Evolutionary conservation across 1,284 basidiomycete genomes (phyloP).

Genomic region (Malassezia japonica): DNA sequence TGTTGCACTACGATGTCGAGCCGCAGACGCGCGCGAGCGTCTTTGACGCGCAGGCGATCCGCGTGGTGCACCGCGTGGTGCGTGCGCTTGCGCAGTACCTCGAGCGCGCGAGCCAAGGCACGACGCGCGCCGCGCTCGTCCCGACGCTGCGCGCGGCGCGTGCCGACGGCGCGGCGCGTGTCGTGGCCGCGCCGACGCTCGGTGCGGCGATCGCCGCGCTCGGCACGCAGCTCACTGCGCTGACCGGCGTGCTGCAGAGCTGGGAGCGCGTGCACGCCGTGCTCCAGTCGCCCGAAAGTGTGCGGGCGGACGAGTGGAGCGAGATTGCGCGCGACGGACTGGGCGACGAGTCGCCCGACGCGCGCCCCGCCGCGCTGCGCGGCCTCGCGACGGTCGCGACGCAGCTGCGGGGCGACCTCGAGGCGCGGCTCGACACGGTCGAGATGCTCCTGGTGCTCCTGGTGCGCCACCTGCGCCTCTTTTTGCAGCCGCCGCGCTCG

Average conservation of each 20-base stretch:
- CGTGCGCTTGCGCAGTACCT: constrained; percentile 33
- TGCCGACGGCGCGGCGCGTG: constrained; percentile 52
- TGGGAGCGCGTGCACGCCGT: constrained; percentile 63
- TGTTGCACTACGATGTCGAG: constrained; percentile 14
- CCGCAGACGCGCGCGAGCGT: constrained; percentile 18
- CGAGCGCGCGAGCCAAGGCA: constrained; percentile 28
- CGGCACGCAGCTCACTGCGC: constrained; percentile 55
- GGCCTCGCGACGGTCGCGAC: constrained; percentile 55
- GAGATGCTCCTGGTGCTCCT: constrained; percentile 75
- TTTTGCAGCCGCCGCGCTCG: not conserved
- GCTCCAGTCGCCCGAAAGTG: constrained; percentile 60
- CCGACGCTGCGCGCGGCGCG: constrained; percentile 9
- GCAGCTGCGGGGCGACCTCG: constrained; percentile 52
- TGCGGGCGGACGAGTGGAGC: constrained; percentile 62
- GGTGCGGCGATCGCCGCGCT: constrained; percentile 66
- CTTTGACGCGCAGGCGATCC: constrained; percentile 26
- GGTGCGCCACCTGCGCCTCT: constrained; percentile 65
- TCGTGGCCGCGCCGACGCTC: constrained; percentile 58
- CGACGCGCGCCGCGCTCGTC: constrained; percentile 17
- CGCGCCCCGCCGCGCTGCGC: constrained; percentile 48
- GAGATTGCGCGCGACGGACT: constrained; percentile 50
- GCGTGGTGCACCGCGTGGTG: constrained; percentile 25
- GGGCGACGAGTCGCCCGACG: constrained; percentile 18
- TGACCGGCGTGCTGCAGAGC: constrained; percentile 59
- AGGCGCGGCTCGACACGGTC: constrained; percentile 58